phyloP scores from a whole-genome alignment of 805 yeast species.

The Wickerhamomyces xylosicus region DNA sequence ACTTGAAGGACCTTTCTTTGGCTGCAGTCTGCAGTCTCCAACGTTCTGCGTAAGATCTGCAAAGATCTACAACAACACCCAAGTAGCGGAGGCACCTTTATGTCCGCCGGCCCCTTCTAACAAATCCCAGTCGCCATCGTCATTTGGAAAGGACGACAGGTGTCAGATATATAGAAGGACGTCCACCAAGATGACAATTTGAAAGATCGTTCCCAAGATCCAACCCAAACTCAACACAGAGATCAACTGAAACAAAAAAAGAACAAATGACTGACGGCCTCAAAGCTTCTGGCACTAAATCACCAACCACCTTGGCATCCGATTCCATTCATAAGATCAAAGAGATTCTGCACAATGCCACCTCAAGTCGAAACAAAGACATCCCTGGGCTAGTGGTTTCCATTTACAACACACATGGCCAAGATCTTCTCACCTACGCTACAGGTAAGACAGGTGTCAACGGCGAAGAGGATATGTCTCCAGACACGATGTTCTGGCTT shows the following conservation, averaged over 20 bases:
- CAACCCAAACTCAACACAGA: no score
- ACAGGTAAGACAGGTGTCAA: neutral
- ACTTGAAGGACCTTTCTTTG: no score
- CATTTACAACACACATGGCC: neutral
- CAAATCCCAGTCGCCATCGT: no score
- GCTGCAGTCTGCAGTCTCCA: no score
- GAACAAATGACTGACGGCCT: neutral
- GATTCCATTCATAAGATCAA: neutral
- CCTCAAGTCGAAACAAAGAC: neutral
- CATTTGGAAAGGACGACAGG: no score
- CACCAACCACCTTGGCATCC: conserved; percentile 9
- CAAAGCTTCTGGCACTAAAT: conserved; percentile 9
- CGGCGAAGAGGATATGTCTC: conserved; percentile 2
- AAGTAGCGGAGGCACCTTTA: no score
- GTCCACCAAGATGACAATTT: no score
- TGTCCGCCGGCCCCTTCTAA: no score
- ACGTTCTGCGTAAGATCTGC: no score
- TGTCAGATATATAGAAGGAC: no score
- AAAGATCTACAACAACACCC: no score
- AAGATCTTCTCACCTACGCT: neutral
- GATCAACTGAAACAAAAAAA: neutral
- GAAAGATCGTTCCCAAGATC: no score
- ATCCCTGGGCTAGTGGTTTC: neutral
- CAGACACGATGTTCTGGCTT: conserved; percentile 9
- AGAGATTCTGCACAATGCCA: neutral